phyloP scores from a whole-genome alignment of 371 early-diverging fungal genomes.

The Batkoa obscura region DNA sequence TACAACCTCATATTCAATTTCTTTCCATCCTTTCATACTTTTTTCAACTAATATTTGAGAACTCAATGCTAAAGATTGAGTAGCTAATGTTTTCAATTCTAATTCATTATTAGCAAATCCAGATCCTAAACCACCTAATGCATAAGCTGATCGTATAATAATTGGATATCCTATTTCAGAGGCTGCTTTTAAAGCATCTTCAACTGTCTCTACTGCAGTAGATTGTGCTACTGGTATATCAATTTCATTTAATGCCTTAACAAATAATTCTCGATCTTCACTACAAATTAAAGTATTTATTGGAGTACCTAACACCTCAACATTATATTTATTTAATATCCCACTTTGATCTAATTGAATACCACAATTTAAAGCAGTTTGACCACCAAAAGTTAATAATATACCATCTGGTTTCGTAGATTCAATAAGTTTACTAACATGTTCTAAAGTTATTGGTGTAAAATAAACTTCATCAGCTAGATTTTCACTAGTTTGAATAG shows the following conservation, averaged over 20 bases:
- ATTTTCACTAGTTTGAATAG: constrained; percentile 86
- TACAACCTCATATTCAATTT: constrained; percentile 93
- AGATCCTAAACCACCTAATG: constrained; percentile 86
- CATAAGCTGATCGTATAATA: constrained; percentile 84
- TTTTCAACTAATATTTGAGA: constrained; percentile 87
- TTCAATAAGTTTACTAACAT: constrained; percentile 78
- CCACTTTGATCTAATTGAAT: constrained; percentile 61
- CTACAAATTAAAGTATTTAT: constrained; percentile 77
- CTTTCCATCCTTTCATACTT: constrained; percentile 96
- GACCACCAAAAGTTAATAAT: constrained; percentile 87
- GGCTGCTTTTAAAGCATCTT: constrained; percentile 68
- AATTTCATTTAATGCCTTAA: constrained; percentile 64
- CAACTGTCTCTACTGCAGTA: constrained; percentile 47
- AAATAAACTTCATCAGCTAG: constrained; percentile 92
- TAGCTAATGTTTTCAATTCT: constrained; percentile 53
- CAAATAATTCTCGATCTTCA: constrained; percentile 89
- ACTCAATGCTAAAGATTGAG: constrained; percentile 67
- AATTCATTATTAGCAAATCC: constrained; percentile 76
- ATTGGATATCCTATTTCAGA: constrained; percentile 77
- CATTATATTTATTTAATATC: constrained; percentile 65
- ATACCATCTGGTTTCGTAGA: constrained; percentile 90
- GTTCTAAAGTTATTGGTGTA: constrained; percentile 81
- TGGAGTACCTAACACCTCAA: constrained; percentile 82
- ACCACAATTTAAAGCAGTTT: constrained; percentile 86
- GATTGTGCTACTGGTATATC: constrained; percentile 70